These are phyloP conservation scores for Boletus insuetus DNA, from an alignment of 768 basidiomycete species.

Conservation along the genomic window DNA sequence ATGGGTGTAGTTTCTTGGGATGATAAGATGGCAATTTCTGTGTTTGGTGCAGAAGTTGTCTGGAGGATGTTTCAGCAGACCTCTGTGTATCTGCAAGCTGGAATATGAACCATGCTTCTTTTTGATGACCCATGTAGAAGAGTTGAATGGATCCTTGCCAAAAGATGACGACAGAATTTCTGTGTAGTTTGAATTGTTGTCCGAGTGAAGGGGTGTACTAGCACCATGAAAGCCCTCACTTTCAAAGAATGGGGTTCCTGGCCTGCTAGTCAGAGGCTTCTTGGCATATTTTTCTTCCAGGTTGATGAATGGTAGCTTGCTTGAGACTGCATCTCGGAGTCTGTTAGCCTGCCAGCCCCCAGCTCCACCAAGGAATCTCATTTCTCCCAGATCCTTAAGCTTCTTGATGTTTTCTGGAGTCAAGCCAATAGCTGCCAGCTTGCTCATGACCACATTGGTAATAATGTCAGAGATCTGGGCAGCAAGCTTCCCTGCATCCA, in stretches of 20 bases:
- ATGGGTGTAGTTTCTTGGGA: too few relatives aligned
- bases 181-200: neutral
- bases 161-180: neutral
- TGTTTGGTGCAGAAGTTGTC: too few relatives aligned
- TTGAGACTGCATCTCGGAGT: neutral
- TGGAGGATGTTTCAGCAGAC: too few relatives aligned
- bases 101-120: too few relatives aligned
- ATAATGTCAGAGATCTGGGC: neutral
- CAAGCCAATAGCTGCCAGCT: neutral
- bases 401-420: neutral
- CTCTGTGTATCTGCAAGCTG: too few relatives aligned
- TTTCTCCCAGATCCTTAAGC: neutral
- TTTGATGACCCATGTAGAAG: too few relatives aligned
- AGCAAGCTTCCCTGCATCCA: neutral
- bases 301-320: neutral
- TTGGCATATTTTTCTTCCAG: too few relatives aligned
- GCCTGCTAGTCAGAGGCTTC: neutral
- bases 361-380: neutral
- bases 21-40: too few relatives aligned
- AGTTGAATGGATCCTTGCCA: too few relatives aligned
- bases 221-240: neutral
- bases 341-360: neutral
- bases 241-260: neutral
- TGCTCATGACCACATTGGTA: neutral
- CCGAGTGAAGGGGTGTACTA: neutral